Evolutionary conservation across 208 protist species (phyloP), one percentile per base, ranked within the genome.

Genomic region (Wallacemonas sp.): DNA sequence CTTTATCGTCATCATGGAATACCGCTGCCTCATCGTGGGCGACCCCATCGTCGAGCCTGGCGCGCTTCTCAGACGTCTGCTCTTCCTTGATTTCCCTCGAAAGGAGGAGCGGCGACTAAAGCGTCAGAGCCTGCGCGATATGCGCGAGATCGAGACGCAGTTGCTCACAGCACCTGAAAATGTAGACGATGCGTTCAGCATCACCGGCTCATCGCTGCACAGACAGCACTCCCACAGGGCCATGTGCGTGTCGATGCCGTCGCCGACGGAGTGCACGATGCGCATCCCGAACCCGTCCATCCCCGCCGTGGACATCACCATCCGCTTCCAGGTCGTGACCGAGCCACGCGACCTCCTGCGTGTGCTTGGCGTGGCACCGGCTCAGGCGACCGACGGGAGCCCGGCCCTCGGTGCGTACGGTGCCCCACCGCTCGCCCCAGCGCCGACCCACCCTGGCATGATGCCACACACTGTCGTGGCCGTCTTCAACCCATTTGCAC

Each of bases 1-100:
- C n/a, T n/a, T 75, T 58, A 29, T 75, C 14, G 4, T 29, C 24
- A 61, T 17, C 29, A 85, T 86, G 83, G 80, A 90, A 70, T 90
- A 85, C 24, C 71, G 58, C 12, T 87, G 80, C 62, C 48, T 84
- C 16, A 56, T 90, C 4, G 63, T 78, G 3, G 78, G 83, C 14
- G 79, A 85, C 60, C 36, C 75, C 17, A 68, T 78, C 21, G 65
- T 61, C 5, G 72, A 82, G 46, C 69, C 77, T 0, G 75, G 71
- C 27, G 76, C 68, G 34, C 57, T 89, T 11, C 55, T 83, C n/a
- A 63, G 74, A 29, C 64, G 71, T 0, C 65, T 85, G 12, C 61
- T 87, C 16, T 47, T 72, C 26, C 38, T 61, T 27, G 67, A 65
- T 21, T 75, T 84, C 48, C 62, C 72, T 4, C 33, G 23, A 3